phyloP scores from a whole-genome alignment of 2,329 filamentous ascomycete genomes.

The Dendrostoma leiphaemia region DNA sequence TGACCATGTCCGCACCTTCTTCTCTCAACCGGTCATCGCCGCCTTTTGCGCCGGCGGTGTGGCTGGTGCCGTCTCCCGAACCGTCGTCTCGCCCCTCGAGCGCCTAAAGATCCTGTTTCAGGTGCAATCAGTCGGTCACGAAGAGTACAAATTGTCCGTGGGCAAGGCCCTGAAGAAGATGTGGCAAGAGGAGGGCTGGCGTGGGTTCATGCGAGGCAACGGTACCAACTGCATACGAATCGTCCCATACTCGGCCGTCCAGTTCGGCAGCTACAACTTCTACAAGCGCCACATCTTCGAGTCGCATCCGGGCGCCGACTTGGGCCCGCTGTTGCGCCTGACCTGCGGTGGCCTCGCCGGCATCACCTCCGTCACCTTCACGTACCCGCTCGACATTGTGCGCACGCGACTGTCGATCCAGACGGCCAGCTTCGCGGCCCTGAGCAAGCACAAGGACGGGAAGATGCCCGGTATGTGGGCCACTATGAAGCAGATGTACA shows the following conservation, averaged over 20 bases:
- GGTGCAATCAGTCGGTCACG: constrained; percentile 83
- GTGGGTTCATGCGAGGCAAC: constrained; percentile 95
- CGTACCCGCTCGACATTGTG: constrained; percentile 96
- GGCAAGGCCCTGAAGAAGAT: constrained; percentile 88
- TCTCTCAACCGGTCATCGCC: constrained; percentile 83
- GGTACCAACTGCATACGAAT: constrained; percentile 98
- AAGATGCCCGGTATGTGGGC: constrained; percentile 87
- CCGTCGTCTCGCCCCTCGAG: constrained; percentile 93
- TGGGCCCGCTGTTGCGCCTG: constrained; percentile 72
- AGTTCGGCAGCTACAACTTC: constrained; percentile 97
- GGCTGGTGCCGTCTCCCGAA: constrained; percentile 94
- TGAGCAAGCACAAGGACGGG: constrained; percentile 63
- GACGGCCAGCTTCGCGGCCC: constrained; percentile 85
- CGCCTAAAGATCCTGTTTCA: constrained; percentile 98
- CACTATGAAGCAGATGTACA: constrained; percentile 82
- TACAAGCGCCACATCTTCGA: constrained; percentile 91
- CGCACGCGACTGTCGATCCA: constrained; percentile 95
- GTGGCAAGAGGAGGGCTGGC: constrained; percentile 96
- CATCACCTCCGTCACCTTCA: constrained; percentile 91
- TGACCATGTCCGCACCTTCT: constrained; percentile 41
- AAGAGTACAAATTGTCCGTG: constrained; percentile 92
- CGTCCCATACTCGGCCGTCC: constrained; percentile 95
- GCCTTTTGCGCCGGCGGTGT: constrained; percentile 94
- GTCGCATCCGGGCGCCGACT: constrained; percentile 66
- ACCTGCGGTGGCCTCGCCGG: constrained; percentile 90